Percentiles rank a stretch among this genome's conserved stretches.
phyloP scores from a whole-genome alignment of 192 early-diverging fungal species.

The Glomus cerebriforme region DNA sequence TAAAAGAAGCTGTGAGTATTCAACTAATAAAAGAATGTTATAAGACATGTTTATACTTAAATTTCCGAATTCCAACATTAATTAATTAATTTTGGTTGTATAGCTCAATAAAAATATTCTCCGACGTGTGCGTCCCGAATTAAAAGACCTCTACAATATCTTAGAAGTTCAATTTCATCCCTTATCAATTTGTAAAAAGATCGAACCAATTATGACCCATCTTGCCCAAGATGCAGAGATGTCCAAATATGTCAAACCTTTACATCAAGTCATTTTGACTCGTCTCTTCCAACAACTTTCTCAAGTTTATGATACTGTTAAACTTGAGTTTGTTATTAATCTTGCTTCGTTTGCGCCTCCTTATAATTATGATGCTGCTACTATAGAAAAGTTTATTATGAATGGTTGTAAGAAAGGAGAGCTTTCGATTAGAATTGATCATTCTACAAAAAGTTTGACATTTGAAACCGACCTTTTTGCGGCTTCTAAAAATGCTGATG shows the following conservation, averaged over 20 bases:
- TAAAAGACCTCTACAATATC: slow-evolving; percentile 91
- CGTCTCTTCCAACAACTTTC: slow-evolving; percentile 96
- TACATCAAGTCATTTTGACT: slow-evolving; percentile 97
- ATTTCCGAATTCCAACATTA: background rate
- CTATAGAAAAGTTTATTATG: slow-evolving; percentile 99
- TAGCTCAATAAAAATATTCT: slow-evolving; percentile 80
- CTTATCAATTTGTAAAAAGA: slow-evolving; percentile 96
- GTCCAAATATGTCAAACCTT: slow-evolving; percentile 86
- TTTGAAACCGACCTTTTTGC: slow-evolving; percentile 93
- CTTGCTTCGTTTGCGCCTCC: slow-evolving; percentile 87
- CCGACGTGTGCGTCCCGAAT: slow-evolving; percentile 80
- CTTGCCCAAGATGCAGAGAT: slow-evolving; percentile 74
- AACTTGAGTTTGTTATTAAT: slow-evolving; percentile 90
- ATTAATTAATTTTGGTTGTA: background rate
- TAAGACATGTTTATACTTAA: background rate
- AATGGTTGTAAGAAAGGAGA: slow-evolving; percentile 96
- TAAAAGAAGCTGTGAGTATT: slow-evolving; percentile 73
- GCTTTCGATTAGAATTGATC: slow-evolving; percentile 93
- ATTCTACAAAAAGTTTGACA: slow-evolving; percentile 82
- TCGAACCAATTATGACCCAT: slow-evolving; percentile 83
- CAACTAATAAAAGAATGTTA: background rate
- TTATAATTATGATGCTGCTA: slow-evolving; percentile 80
- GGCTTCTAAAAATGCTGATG: slow-evolving; percentile 70
- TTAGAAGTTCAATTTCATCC: slow-evolving; percentile 99
- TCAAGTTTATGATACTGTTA: slow-evolving; percentile 97